Evolutionary conservation across 345 rosid species (phyloP).

Genomic region (Salix koriyanagi): DNA sequence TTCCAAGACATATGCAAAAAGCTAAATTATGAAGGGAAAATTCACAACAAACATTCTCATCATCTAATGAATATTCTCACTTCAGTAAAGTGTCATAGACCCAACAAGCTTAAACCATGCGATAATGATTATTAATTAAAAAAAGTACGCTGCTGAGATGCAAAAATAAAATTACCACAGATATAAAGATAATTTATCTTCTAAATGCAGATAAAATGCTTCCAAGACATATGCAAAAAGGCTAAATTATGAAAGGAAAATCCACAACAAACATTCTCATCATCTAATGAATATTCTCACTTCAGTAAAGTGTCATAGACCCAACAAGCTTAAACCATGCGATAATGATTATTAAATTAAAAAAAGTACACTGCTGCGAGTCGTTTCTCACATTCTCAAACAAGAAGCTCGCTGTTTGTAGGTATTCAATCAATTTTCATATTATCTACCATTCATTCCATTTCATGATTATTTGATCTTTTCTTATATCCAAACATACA

Average conservation of each 20-base stretch:
- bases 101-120: too few relatives aligned
- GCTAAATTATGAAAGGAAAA: not conserved
- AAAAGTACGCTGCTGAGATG: not conserved
- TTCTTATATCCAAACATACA: not conserved
- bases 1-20: too few relatives aligned
- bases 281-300: not conserved
- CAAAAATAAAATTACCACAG: not conserved
- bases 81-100: too few relatives aligned
- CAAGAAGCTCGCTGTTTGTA: not conserved
- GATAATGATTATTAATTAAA: too few relatives aligned
- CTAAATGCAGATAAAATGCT: not conserved
- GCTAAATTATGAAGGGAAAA: too few relatives aligned
- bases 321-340: not conserved
- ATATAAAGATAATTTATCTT: not conserved
- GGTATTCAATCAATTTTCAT: not conserved
- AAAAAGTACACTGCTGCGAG: not conserved
- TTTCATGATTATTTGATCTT: not conserved
- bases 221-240: not conserved
- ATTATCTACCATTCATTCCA: not conserved
- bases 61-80: too few relatives aligned
- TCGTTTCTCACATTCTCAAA: not conserved
- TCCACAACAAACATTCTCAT: not conserved
- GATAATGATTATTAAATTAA: not conserved
- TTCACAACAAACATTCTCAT: too few relatives aligned
- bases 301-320: not conserved